These are phyloP conservation scores for Ustilago trichophora DNA, from an alignment of 1,284 basidiomycete genomes.

Conservation along the genomic window DNA sequence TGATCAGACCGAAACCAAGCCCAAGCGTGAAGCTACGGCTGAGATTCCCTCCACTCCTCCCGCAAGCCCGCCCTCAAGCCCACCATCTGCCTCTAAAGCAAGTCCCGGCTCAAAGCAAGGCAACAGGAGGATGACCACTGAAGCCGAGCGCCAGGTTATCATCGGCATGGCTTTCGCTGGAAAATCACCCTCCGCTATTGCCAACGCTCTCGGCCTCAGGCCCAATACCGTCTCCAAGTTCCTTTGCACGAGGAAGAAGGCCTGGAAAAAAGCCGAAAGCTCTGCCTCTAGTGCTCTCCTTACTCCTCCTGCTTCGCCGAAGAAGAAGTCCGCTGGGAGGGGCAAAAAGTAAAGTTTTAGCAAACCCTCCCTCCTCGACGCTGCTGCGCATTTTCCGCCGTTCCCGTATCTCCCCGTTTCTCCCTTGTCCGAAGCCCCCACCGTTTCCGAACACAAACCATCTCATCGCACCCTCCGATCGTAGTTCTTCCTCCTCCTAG, in stretches of 20 bases:
- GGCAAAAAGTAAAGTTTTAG: too few relatives aligned
- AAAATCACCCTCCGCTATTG: conserved; percentile 2
- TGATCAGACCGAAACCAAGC: too few relatives aligned
- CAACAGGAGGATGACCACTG: neutral
- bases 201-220: conserved; percentile 3
- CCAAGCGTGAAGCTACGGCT: too few relatives aligned
- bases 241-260: neutral
- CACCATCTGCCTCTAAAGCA: too few relatives aligned
- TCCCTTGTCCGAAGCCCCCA: too few relatives aligned
- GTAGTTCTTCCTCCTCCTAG: too few relatives aligned
- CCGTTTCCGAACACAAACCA: too few relatives aligned
- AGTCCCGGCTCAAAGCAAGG: neutral
- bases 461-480: too few relatives aligned
- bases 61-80: neutral
- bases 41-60: too few relatives aligned
- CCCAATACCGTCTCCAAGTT: conserved; percentile 4
- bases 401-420: too few relatives aligned
- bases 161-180: conserved; percentile 1
- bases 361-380: too few relatives aligned
- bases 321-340: conserved; percentile 1
- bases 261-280: neutral
- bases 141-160: conserved; percentile 10
- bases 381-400: too few relatives aligned
- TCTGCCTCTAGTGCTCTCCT: neutral
- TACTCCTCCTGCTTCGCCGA: neutral